Percentiles rank a stretch among this genome's conserved stretches.
Conservation (phyloP, 768 basidiomycete species). For the Rhodosporidiobolus odoratus region DNA sequence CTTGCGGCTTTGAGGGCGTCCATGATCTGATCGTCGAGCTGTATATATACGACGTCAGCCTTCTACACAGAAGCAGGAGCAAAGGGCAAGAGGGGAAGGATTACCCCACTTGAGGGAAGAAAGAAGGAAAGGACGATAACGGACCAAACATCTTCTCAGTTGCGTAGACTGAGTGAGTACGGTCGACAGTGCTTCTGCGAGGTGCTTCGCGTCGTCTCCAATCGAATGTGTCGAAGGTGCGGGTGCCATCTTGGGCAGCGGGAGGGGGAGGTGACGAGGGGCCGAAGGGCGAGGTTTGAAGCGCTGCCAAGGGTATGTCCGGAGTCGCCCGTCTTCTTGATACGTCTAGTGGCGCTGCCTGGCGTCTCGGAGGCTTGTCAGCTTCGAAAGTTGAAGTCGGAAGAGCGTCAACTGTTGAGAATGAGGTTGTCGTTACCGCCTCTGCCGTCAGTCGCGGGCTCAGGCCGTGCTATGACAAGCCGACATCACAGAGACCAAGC, state of each 20-base stretch:
- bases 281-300: constrained; percentile 53
- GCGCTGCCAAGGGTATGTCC: background rate
- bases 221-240: constrained; percentile 72
- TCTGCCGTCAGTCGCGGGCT: no score
- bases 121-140: constrained; percentile 2
- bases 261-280: constrained; percentile 98
- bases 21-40: constrained; percentile 97
- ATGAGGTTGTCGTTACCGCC: no score
- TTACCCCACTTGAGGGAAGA: background rate
- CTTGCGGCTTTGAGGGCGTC: constrained; percentile 96
- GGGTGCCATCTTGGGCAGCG: constrained; percentile 76
- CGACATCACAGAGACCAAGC: no score
- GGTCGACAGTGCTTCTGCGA: constrained; percentile 30
- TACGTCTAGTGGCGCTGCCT: no score
- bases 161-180: constrained; percentile 37
- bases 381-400: no score
- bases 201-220: constrained; percentile 23
- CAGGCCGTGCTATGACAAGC: no score
- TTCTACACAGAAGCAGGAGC: no score
- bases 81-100: background rate
- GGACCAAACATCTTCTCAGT: constrained; percentile 38
- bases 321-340: no score
- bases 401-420: no score
- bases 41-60: background rate
- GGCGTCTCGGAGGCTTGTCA: no score